A percentile compares a stretch with the other conserved stretches of the same genome.
These are phyloP conservation scores for Aspergillus sclerotialis DNA, from an alignment of 2,329 filamentous ascomycete genomes.

Conservation along the genomic window DNA sequence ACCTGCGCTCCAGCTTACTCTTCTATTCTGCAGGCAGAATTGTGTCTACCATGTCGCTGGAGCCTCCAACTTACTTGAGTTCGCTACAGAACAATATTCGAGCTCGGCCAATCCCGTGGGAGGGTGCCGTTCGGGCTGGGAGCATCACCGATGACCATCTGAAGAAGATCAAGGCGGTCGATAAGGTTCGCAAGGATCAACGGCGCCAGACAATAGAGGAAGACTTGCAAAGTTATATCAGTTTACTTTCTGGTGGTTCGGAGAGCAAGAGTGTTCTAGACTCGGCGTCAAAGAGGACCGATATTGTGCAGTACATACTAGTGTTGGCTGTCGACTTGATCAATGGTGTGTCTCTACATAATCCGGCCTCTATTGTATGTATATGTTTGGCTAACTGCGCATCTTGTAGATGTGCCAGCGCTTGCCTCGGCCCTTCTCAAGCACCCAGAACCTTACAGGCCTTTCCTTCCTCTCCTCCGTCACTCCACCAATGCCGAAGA, in stretches of 20 bases:
- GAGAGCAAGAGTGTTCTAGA: constrained; percentile 71
- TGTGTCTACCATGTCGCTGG: constrained; percentile 66
- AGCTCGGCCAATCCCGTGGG: constrained; percentile 92
- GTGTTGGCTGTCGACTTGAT: constrained; percentile 83
- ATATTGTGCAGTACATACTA: constrained; percentile 92
- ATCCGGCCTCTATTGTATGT: not conserved
- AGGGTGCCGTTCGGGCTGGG: constrained; percentile 86
- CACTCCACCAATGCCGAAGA: constrained; percentile 79
- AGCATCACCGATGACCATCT: constrained; percentile 91
- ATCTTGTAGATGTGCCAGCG: constrained; percentile 62
- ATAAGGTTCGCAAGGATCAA: constrained; percentile 91
- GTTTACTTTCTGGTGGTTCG: constrained; percentile 66
- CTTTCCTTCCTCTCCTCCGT: constrained; percentile 76
- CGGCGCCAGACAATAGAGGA: constrained; percentile 73
- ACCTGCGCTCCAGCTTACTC: constrained; percentile 2
- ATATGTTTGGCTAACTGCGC: not conserved
- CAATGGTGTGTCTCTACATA: constrained; percentile 53
- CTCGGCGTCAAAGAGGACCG: constrained; percentile 73
- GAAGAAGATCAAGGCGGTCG: constrained; percentile 90
- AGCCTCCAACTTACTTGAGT: constrained; percentile 78
- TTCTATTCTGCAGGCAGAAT: constrained; percentile 2
- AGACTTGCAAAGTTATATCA: constrained; percentile 72
- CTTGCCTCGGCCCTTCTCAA: constrained; percentile 71
- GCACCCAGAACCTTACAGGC: constrained; percentile 63
- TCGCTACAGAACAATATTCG: constrained; percentile 97